A percentile compares a stretch with the other conserved stretches of the same genome.
phyloP scores from a whole-genome alignment of 192 early-diverging fungal species.

The Coemansia sp. region DNA sequence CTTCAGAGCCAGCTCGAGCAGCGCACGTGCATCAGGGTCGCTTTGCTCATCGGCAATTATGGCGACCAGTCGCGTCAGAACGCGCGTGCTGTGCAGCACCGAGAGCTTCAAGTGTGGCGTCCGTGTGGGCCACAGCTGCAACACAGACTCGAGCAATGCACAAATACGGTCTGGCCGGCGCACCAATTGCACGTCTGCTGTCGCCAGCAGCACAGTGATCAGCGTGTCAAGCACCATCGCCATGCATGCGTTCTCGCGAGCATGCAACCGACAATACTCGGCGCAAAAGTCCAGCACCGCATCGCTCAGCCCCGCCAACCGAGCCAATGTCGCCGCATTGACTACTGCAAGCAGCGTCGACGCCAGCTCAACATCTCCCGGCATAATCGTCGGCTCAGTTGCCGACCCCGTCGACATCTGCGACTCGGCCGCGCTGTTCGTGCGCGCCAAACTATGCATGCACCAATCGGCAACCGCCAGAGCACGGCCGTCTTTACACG shows the following conservation, averaged over 20 bases:
- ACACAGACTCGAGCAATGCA: slow-evolving; percentile 19
- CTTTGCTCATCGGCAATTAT: not conserved
- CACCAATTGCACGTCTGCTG: slow-evolving; percentile 20
- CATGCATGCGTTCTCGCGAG: slow-evolving; percentile 34
- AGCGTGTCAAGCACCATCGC: slow-evolving; percentile 28
- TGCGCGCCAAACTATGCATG: slow-evolving; percentile 21
- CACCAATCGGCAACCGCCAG: slow-evolving; percentile 33
- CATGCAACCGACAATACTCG: slow-evolving; percentile 35
- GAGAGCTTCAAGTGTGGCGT: slow-evolving; percentile 22
- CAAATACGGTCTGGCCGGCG: slow-evolving; percentile 11
- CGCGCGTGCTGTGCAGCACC: slow-evolving; percentile 33
- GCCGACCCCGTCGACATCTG: slow-evolving; percentile 10
- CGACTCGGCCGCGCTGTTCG: slow-evolving; percentile 20
- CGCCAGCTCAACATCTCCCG: slow-evolving; percentile 37
- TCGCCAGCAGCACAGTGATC: slow-evolving; percentile 20
- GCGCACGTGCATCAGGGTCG: slow-evolving; percentile 10
- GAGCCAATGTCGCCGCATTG: slow-evolving; percentile 21
- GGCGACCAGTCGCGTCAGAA: slow-evolving; percentile 28
- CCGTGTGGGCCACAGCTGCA: slow-evolving; percentile 47
- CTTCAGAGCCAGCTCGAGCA: slow-evolving; percentile 39
- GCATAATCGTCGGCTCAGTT: slow-evolving; percentile 8
- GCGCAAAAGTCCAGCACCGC: slow-evolving; percentile 38
- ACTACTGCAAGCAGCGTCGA: slow-evolving; percentile 27
- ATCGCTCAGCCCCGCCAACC: slow-evolving; percentile 12
- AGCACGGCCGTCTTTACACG: slow-evolving; percentile 29